Evolutionary conservation across 148 eudicot genomes (phyloP), one percentile per base, ranked within the genome.

Genomic region (Persicaria maculosa): DNA sequence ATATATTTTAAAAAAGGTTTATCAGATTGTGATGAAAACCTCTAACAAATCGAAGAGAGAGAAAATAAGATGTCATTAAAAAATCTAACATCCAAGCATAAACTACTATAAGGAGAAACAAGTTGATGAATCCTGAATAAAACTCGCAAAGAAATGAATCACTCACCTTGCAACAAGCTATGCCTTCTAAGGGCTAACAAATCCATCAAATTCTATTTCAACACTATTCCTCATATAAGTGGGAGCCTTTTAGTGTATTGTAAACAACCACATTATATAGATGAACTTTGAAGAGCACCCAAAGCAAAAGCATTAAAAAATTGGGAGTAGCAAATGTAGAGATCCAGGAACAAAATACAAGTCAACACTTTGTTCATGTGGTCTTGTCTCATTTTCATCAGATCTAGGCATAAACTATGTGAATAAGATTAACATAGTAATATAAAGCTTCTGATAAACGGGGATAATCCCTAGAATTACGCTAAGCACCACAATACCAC

Each of bases 351-450:
- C 70, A 14, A 12, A 68, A 74, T 73, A 72, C 74, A 50, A 81
- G 89, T 85, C 86, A 83, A 84, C 75, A 78, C 68, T 82, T 67
- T 46, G 48, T 76, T 75, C 90, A 91, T 88, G 92, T 91, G 96
- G 36, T 83, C 68, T 67, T 52, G 81, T 78, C 83, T 82, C 71
- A 81, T 72, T 71, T 83, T 55, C 73, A 79, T 74, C 65, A 81
- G 77, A 83, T 80, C 84, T 57, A 53, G 68, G 73, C 72, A 68
- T 76, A 57, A 71, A 77, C 52, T 69, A 61, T 31, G 77, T 62
- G 52, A 47, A 47, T 68, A 53, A 69, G 20, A 58, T 64, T 69
- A 76, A 76, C 36, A 53, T 50, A 22, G 45, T 15, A 55, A 50
- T 54, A 10, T 57, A 65, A 65, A 46, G 74, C 71, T 57, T 72